Base-by-base conservation (phyloP, 169 alveolate genomes). In the Cryptosporidium baileyi region DNA sequence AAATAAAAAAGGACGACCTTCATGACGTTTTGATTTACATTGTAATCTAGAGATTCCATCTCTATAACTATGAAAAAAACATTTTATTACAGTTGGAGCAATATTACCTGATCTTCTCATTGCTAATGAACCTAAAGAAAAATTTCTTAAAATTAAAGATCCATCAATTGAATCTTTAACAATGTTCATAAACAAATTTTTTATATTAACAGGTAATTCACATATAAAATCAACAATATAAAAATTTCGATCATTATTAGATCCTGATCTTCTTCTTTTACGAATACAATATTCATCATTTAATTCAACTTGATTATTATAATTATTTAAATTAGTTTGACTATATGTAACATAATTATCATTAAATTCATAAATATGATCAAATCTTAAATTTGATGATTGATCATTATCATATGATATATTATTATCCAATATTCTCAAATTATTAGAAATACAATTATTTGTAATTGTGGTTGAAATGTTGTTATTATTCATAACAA, bases 41-140 rank as follows among this genome's bases (percentile, higher is more conserved):
- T 74, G 85, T 22, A 74, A 61, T 45, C 85, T 74, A 22, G 85
- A 74, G 17, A 54, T 74, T 6, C 85, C 85, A n/a, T 74, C 85
- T 36, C 85, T 19, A 30, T 74, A 74, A 34, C 85, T 74, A 36
- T 74, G 63, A 43, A 74, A 74, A 38, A 74, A 74, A 28, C 85
- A 74, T 9, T 74, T 74, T 7, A 74, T 54, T 7, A 74, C 67
- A 1, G 67, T 32, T 19, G 85, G 85, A 17, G 52, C 7, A 8
- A 36, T 34, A 36, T 32, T 74, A 0, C 85, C 85, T 1, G 85
- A 52, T 57, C 85, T 74, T 32, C 85, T 74, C 85, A 74, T 74
- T 5, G 85, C 85, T 1, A 74, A 60, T 5, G 85, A 74, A 19
- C 85, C 85, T 3, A 74, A 40, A 24, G 85, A 51, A 47, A 38